Evolutionary conservation across 352 stramenopile genomes (phyloP), one percentile per base, ranked within the genome.

Genomic region (Hyaloperonospora arabidopsidis): DNA sequence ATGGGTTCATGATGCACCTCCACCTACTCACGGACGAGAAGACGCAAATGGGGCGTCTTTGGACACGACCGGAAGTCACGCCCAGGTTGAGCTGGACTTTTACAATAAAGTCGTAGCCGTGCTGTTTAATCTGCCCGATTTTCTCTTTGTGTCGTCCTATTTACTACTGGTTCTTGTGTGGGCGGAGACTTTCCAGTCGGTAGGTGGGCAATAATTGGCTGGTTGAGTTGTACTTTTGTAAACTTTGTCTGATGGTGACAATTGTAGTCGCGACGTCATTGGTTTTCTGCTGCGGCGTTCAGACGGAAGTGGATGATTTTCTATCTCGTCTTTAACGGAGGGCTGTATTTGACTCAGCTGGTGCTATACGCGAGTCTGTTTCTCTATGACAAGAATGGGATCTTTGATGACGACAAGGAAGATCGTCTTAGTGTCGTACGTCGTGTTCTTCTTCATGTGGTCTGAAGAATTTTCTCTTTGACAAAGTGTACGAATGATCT

Each of bases 41-140:
- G 57, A 63, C 10, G 46, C 45, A 21, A 54, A 60, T 49, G 47
- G 53, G 53, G 51, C 55, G 13, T 53, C 41, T 25, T 45, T 52
- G 21, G 59, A 12, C 43, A 50, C 43, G 23, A 45, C 17, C 44
- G 54, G 61, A 15, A 61, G 62, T 44, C 57, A 65, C 8, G 54
- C 66, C n/a, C 65, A 86, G 53, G 65, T 68, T 8, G 83, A 93
- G 57, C 70, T 93, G 5, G 78, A 90, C 45, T 93, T 93, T 36
- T 93, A 93, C 79, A 93, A 93, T 76, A 91, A 93, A 61, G 83
- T 93, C 19, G 83, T 93, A 44, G 83, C 83, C 5, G 83, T 96
- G 62, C 74, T 97, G 5, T 97, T 97, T 68, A 93, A 97, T 52
- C 55, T 97, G 45, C 88, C 88, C n/a, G 88, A 97, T 57, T 97